Conservation (phyloP, 179 eudicot genomes). For the Pouteria campechiana region DNA sequence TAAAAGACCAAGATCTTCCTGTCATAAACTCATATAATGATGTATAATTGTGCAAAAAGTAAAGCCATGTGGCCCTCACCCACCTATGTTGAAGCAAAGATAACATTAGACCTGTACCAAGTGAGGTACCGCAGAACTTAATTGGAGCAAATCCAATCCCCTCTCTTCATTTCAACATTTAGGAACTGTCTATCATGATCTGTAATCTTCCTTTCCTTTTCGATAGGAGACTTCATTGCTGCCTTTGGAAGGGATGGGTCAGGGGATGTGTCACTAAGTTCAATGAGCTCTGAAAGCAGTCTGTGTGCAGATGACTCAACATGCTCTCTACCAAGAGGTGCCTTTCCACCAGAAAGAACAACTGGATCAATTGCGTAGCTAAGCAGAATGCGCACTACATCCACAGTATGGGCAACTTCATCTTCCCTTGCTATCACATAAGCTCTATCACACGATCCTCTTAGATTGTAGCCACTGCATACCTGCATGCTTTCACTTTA, state of each 20-base stretch:
- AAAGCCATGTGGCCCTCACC: too few relatives aligned
- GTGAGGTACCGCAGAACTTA: slow-evolving; percentile 19
- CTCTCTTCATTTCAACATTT: slow-evolving; percentile 33
- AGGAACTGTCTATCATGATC: slow-evolving; percentile 8
- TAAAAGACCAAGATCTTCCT: too few relatives aligned
- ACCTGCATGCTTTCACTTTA: slow-evolving; percentile 35
- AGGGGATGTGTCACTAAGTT: slow-evolving; percentile 36
- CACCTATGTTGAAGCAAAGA: too few relatives aligned
- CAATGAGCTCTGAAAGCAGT: slow-evolving; percentile 49
- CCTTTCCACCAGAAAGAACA: slow-evolving; percentile 33
- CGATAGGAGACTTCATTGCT: slow-evolving; percentile 9
- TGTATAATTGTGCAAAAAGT: too few relatives aligned
- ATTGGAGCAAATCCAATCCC: slow-evolving; percentile 68
- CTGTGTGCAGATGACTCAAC: slow-evolving; percentile 60
- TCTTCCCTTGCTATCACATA: slow-evolving; percentile 41
- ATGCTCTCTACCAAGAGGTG: slow-evolving; percentile 29
- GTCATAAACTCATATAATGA: too few relatives aligned
- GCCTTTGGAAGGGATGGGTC: slow-evolving; percentile 29
- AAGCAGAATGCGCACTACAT: slow-evolving; percentile 73
- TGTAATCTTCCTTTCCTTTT: slow-evolving; percentile 22
- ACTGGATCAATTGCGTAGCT: slow-evolving; percentile 59
- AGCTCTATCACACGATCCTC: slow-evolving; percentile 85
- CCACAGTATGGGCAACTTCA: slow-evolving; percentile 70
- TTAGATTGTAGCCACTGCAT: slow-evolving; percentile 60
- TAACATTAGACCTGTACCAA: too few relatives aligned